Base-by-base conservation (phyloP, 768 basidiomycete genomes). In the Tulasnella calospora region DNA sequence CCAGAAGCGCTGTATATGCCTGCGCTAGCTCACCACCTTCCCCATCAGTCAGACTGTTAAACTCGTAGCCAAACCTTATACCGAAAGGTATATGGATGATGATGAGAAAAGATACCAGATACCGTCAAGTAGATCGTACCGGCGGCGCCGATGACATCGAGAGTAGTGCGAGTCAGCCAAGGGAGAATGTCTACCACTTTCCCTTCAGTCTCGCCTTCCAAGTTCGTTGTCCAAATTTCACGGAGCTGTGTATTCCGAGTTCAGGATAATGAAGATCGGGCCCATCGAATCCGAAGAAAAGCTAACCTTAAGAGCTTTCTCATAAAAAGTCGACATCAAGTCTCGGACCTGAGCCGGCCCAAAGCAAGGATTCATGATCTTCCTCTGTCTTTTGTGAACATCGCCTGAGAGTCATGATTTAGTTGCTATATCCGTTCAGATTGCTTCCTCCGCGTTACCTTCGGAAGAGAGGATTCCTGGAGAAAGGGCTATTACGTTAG, bases 291-390 rank as follows among this genome's bases (percentile, higher is more conserved):
- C 23, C 21, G 27, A 44, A 9, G 33, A 40, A 7, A n/a, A 23
- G 30, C 74, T 38, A 81, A 89, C 90, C 83, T 88, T 83, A 0
- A 87, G 80, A 0, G 91, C 84, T 82, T 91, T 92, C 2, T 87
- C 86, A 6, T 90, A 81, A 79, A 92, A 91, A 19, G 89, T 88
- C 19, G 85, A 85, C 0, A 89, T 90, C 17, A 91, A 81, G 67
- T 88, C 88, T 3, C 90, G 85, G 51, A 92, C 86, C 80, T 91
- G 90, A 0, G 86, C 83, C 2, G 87, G 85, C 0, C 91, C 90
- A 80, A 92, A 92, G 0, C 90, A 90, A 21, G 91, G 91, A 80
- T 91, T 92, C 41, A 79, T 79, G n/a, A 79, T 73, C 27, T 46
- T 51, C 33, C 44, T 30, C 51, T 79, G 73, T 6, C 73, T 75